Evolutionary conservation across 192 early-diverging fungal genomes (phyloP), one percentile per base, ranked within the genome.

Genomic region (Backusella australiensis): DNA sequence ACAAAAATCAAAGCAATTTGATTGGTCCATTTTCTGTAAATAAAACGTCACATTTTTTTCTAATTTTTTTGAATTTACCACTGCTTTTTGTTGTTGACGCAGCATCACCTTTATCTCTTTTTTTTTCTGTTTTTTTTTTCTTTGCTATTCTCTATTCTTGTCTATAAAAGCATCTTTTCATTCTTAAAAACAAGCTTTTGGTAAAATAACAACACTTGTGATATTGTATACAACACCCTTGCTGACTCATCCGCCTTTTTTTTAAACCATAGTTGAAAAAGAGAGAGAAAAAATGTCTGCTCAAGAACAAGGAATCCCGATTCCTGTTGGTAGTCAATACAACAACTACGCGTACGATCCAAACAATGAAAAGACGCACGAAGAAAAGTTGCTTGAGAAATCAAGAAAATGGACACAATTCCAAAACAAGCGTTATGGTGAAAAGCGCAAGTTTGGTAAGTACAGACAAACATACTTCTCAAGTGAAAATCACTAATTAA

Each of bases 381-480:
- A 89, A 41, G 89, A 89, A n/a, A 90, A 90, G 74, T 81, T 96
- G 32, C 82, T 86, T 35, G 94, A 93, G 34, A 98, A 98, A 77
- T 91, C 95, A 35, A 84, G 89, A 56, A 97, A 95, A 79, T 99
- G 98, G 98, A 90, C 92, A 74, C 92, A 94, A 82, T 85, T 97
- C 72, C 95, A 96, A 82, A 80, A 91, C 41, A 92, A 96, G 86
- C 92, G 95, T 63, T 99, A 97, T 79, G 91, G 93, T 73, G 96
- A 95, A 42, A 98, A 96, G 88, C 90, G 94, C 66, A 97, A 96
- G 81, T 94, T 95, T 89, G 96, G 82, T 83, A 83, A 72, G 44
- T 32, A 32, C 32, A 32, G 3, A 0, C 32, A 32, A 32, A 32
- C 2, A 32, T 32, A 0, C 3, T 32, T 32, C 3, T 32, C 2